phyloP scores from a whole-genome alignment of 192 early-diverging fungal species.

The Irineochytrium annulatum region DNA sequence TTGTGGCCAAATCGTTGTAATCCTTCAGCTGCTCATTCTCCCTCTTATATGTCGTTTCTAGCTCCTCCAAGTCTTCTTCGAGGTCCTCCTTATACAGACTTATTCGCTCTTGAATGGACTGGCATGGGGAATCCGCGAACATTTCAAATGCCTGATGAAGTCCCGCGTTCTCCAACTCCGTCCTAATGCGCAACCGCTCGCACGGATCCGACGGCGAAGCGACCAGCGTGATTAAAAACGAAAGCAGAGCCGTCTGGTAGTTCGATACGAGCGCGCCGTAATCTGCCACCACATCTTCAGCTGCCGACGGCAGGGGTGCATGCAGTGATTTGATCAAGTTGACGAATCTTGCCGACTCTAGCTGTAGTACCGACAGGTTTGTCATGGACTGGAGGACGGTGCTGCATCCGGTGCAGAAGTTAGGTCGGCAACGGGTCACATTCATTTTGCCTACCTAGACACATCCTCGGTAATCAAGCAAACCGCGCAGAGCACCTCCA shows the following conservation, averaged over 20 bases:
- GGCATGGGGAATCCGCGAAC: too few species aligned
- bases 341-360: slow-evolving; percentile 27
- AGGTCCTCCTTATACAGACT: too few species aligned
- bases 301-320: slow-evolving; percentile 13
- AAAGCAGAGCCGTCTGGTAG: slow-evolving; percentile 7
- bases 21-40: slow-evolving; percentile 21
- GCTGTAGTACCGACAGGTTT: slow-evolving; percentile 20
- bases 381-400: too few species aligned
- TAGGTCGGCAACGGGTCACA: too few species aligned
- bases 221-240: slow-evolving; percentile 20
- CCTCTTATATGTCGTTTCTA: slow-evolving; percentile 33
- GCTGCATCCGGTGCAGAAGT: too few species aligned
- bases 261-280: not conserved
- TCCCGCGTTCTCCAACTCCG: slow-evolving; percentile 26
- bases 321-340: too few species aligned
- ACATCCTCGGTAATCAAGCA: too few species aligned
- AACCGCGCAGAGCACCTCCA: too few species aligned
- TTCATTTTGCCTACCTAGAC: too few species aligned
- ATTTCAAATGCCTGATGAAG: slow-evolving; percentile 14
- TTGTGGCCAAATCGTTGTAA: slow-evolving; percentile 15
- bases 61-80: slow-evolving; percentile 18
- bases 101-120: too few species aligned
- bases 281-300: too few species aligned
- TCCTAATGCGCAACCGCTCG: slow-evolving; percentile 26
- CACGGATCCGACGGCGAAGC: too few species aligned